Evolutionary conservation across 768 basidiomycete genomes (phyloP), one percentile per base, ranked within the genome.

Genomic region (Termitomyces sp.): DNA sequence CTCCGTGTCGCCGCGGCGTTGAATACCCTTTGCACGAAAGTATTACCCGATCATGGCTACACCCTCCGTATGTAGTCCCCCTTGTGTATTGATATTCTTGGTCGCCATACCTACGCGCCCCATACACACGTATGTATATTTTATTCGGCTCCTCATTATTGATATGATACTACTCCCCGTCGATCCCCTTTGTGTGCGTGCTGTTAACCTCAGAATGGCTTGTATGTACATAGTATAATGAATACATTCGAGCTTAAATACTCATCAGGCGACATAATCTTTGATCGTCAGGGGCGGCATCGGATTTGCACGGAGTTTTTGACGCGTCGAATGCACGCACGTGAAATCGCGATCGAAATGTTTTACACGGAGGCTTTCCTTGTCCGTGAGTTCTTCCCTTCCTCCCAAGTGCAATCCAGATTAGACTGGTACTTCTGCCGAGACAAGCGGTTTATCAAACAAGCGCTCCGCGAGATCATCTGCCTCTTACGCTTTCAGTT

Each of bases 21-120:
- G 56, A 60, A 65, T 65, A 63, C 62, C 62, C 51, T 49, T 58
- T 46, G 31, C 26, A 27, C 59, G 55, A 58, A 59, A 59, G 31
- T 34, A 58, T 55, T 58, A 53, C 50, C 61, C 61, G 47, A 37
- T 46, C 29, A 18, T 46, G 27, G 43, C 22, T 14, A 27, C n/a
- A 41, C 4, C 27, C n/a, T 29, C 29, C 29, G 6, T 26, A 43
- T 20, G 53, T 53, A 24, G 43, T 34, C 44, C n/a, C 14, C 27
- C 13, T 56, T 58, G 54, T 62, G 62, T 64, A 64, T 61, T 56
- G 61, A 59, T 64, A 64, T 61, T 61, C 59, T 61, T 62, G 61
- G 61, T 59, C 56, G 49, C 31, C 20, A 39, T 29, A 47, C 36
- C 27, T 36, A 46, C 29, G 46, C 37, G 34, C 26, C 42, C 49